phyloP scores from a whole-genome alignment of 176 grass and related monocot genomes.

The Eragrostis curvula region DNA sequence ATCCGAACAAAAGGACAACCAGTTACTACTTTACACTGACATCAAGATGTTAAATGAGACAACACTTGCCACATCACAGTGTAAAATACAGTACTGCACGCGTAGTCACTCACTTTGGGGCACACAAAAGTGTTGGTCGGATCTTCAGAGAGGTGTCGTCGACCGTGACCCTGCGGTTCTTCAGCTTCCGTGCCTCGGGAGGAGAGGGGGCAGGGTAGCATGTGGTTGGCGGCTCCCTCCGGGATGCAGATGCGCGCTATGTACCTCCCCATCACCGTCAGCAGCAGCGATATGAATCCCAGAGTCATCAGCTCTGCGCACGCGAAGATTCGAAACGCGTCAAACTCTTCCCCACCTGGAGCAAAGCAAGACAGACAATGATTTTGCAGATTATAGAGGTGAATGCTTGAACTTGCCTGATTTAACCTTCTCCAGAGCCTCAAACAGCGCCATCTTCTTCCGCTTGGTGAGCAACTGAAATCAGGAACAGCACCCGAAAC shows the following conservation, averaged over 20 bases:
- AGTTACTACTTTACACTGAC: not conserved
- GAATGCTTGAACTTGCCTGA: constrained; percentile 44
- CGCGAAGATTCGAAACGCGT: constrained; percentile 7
- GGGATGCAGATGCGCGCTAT: constrained; percentile 82
- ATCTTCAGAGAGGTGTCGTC: constrained; percentile 58
- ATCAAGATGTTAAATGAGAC: not conserved
- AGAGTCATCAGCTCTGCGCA: constrained; percentile 95
- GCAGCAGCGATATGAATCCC: constrained; percentile 91
- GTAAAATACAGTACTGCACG: not conserved
- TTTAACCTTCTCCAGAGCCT: constrained; percentile 92
- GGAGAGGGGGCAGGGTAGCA: constrained; percentile 68
- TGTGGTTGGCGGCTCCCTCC: constrained; percentile 61
- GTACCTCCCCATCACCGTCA: constrained; percentile 63
- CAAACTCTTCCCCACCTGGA: not conserved
- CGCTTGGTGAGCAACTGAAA: constrained; percentile 70
- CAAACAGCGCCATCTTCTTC: constrained; percentile 62
- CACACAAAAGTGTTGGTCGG: constrained; percentile 33
- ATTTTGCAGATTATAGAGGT: not conserved
- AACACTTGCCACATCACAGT: not conserved
- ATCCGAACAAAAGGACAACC: not conserved
- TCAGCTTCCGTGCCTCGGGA: not conserved
- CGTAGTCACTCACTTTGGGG: constrained; percentile 50
- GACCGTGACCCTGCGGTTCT: not conserved
- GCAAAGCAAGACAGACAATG: not conserved
- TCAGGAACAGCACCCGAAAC: not conserved